phyloP scores from a whole-genome alignment of 352 stramenopile genomes.

The Globisporangium ultimum region DNA sequence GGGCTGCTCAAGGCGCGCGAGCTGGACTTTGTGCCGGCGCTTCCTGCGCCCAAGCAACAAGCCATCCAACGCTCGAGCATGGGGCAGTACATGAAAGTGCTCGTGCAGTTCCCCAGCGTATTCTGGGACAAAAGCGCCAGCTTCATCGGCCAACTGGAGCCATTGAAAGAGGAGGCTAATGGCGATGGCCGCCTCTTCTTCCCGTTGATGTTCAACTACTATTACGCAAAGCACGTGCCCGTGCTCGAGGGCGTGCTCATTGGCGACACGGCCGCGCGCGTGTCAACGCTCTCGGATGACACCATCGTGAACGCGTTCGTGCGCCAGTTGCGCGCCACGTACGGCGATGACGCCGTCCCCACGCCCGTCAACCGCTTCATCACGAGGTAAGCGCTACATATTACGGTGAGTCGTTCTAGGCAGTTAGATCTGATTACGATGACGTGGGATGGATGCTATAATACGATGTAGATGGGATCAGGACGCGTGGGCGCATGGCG shows the following conservation, averaged over 20 bases:
- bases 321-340: conserved; percentile 41
- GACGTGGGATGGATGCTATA: background rate
- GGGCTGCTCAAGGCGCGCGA: conserved; percentile 42
- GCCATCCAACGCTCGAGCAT: conserved; percentile 53
- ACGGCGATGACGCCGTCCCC: conserved; percentile 28
- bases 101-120: conserved; percentile 54
- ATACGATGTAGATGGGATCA: conserved; percentile 56
- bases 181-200: conserved; percentile 25
- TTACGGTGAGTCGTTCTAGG: background rate
- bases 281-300: conserved; percentile 40
- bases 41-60: conserved; percentile 35
- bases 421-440: background rate
- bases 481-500: conserved; percentile 46
- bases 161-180: conserved; percentile 6
- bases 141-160: conserved; percentile 39
- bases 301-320: conserved; percentile 42
- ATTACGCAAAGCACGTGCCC: conserved; percentile 39
- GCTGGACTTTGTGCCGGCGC: conserved; percentile 42
- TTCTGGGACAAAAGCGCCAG: conserved; percentile 55
- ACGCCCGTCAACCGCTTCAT: conserved; percentile 43
- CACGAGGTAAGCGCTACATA: conserved; percentile 25
- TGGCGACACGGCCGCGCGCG: conserved; percentile 30
- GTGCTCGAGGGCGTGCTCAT: conserved; percentile 59
- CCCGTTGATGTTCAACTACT: conserved; percentile 61
- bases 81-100: conserved; percentile 77